A percentile compares a stretch with the other conserved stretches of the same genome.
Evolutionary conservation across 2,329 filamentous ascomycete genomes (phyloP).

Genomic region (Stylonectria norvegica): DNA sequence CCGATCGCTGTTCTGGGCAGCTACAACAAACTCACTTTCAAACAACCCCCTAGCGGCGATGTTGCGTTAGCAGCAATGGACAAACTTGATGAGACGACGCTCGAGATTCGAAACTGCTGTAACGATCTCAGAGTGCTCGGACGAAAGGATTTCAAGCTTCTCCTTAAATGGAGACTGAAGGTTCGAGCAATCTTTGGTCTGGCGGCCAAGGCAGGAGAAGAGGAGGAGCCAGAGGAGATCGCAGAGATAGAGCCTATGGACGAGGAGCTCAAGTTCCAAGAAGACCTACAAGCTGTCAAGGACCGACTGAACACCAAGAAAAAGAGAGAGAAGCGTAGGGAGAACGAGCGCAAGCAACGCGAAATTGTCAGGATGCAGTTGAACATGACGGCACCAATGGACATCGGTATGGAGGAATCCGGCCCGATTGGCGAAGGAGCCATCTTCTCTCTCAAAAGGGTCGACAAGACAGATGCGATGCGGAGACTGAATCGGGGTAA

Average conservation of each 20-base stretch:
- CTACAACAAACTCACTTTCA: constrained; percentile 80
- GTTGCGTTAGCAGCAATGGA: constrained; percentile 82
- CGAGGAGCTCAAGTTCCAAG: constrained; percentile 85
- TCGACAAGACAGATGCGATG: constrained; percentile 72
- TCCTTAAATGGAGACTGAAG: constrained; percentile 85
- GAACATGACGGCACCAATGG: constrained; percentile 93
- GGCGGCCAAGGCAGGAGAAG: constrained; percentile 58
- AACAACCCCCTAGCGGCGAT: constrained; percentile 75
- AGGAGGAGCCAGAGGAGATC: constrained; percentile 60
- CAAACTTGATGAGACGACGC: constrained; percentile 80
- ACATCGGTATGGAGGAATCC: constrained; percentile 87
- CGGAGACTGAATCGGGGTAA: constrained; percentile 63
- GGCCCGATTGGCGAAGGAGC: constrained; percentile 75
- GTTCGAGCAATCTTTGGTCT: constrained; percentile 90
- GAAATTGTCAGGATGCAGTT: constrained; percentile 96
- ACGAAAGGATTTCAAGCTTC: constrained; percentile 86
- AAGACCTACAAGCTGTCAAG: constrained; percentile 77
- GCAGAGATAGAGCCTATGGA: constrained; percentile 87
- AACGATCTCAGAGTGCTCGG: constrained; percentile 85
- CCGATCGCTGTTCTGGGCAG: constrained; percentile 88
- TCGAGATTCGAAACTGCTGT: constrained; percentile 76
- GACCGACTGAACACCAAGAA: constrained; percentile 74
- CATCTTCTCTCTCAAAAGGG: constrained; percentile 80
- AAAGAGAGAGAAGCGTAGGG: constrained; percentile 78
- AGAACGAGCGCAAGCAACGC: constrained; percentile 91